A percentile compares a stretch with the other conserved stretches of the same genome.
Evolutionary conservation across 2,329 filamentous ascomycete species (phyloP).

Genomic region (Fusarium sp.): DNA sequence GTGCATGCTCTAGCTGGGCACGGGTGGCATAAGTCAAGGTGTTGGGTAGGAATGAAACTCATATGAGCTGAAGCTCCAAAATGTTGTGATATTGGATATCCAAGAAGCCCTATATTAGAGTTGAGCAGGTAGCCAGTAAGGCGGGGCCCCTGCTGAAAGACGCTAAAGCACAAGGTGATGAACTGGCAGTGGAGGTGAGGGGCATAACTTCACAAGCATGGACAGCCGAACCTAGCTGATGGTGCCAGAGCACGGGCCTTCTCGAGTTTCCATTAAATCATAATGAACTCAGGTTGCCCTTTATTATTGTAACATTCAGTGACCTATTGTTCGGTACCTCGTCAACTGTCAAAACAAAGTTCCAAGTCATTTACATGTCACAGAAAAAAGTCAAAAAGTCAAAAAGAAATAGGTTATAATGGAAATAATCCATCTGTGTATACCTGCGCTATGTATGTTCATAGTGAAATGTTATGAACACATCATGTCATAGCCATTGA

Average conservation of each 20-base stretch:
- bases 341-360: too few relatives aligned
- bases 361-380: too few relatives aligned
- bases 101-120: conserved; percentile 14
- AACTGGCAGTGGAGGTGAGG: conserved; percentile 33
- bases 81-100: conserved; percentile 2
- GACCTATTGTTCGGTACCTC: not conserved
- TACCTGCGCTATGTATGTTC: too few relatives aligned
- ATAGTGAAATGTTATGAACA: too few relatives aligned
- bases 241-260: conserved; percentile 25
- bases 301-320: not conserved
- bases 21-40: not conserved
- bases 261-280: conserved; percentile 10
- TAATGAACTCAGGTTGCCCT: conserved; percentile 1
- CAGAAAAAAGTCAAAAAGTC: too few relatives aligned
- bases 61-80: not conserved
- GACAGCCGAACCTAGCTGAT: not conserved
- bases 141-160: conserved; percentile 20
- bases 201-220: conserved; percentile 16
- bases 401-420: too few relatives aligned
- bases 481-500: too few relatives aligned
- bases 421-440: too few relatives aligned
- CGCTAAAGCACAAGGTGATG: conserved; percentile 25
- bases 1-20: not conserved
- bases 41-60: not conserved
- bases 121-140: not conserved